A percentile compares a stretch with the other conserved stretches of the same genome.
phyloP scores from a whole-genome alignment of 2,329 filamentous ascomycete species.

The Phaeophleospora eucalypticola region DNA sequence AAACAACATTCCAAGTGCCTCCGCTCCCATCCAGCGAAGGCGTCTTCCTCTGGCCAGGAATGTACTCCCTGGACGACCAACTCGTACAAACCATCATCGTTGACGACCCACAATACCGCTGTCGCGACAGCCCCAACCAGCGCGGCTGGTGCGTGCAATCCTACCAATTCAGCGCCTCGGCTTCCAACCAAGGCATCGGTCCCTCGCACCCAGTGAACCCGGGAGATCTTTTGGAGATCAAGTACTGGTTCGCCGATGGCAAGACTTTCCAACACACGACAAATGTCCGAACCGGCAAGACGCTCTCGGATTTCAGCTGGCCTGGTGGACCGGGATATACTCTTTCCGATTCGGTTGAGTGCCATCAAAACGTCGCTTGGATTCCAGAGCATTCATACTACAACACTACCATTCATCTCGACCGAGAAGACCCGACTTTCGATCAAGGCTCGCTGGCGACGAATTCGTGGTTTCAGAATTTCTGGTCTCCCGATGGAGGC shows the following conservation, averaged over 20 bases:
- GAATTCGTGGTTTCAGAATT: background rate
- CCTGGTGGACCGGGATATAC: background rate
- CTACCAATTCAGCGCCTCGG: conserved; percentile 1
- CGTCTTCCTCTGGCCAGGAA: background rate
- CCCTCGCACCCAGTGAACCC: background rate
- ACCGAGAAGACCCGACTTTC: background rate
- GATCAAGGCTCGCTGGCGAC: background rate
- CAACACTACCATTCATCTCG: background rate
- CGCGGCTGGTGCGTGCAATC: conserved; percentile 3
- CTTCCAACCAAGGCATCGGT: background rate
- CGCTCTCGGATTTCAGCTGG: background rate
- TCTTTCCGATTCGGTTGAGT: background rate
- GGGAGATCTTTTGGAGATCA: conserved; percentile 1
- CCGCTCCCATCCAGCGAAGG: background rate
- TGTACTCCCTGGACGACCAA: background rate
- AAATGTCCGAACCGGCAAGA: background rate
- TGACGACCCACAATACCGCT: background rate
- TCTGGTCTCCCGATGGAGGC: background rate
- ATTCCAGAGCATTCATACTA: background rate
- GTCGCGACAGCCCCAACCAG: background rate
- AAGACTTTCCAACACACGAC: background rate
- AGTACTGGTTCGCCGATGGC: background rate
- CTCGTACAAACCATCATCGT: background rate
- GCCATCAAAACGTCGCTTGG: background rate
- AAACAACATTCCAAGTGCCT: background rate